Evolutionary conservation across 257 asterid genomes (phyloP).

Genomic region (Petrea volubilis): DNA sequence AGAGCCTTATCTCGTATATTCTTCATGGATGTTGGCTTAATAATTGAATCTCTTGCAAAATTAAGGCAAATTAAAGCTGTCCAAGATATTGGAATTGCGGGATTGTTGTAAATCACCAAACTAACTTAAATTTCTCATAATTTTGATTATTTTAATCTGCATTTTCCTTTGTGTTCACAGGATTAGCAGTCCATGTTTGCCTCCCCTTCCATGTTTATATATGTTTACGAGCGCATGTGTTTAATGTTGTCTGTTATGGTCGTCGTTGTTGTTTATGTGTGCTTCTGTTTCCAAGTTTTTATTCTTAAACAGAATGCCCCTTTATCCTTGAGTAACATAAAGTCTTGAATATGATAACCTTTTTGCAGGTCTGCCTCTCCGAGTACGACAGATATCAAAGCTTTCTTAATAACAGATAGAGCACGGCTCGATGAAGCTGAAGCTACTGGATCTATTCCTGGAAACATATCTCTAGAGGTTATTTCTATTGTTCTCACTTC

Average conservation of each 20-base stretch:
- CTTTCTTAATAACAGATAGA: conserved; percentile 62
- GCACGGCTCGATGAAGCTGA: conserved; percentile 74
- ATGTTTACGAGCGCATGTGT: background rate
- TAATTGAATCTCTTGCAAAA: background rate
- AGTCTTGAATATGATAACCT: conserved; percentile 9
- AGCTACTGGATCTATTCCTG: conserved; percentile 62
- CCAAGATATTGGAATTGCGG: background rate
- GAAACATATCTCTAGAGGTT: conserved; percentile 69
- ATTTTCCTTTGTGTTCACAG: no score
- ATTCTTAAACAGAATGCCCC: background rate
- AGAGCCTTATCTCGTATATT: background rate
- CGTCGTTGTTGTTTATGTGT: background rate
- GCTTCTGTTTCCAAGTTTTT: background rate
- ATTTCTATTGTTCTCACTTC: conserved; percentile 12
- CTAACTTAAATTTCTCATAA: background rate
- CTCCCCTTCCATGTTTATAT: background rate
- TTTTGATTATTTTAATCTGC: no score
- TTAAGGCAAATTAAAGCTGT: background rate
- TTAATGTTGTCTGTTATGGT: background rate
- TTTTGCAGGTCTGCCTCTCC: conserved; percentile 92
- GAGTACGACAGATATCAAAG: conserved; percentile 70
- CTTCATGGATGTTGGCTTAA: background rate
- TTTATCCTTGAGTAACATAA: background rate
- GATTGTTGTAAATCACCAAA: background rate
- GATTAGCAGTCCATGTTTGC: background rate